Percentiles rank a stretch among this genome's conserved stretches.
phyloP scores from a whole-genome alignment of 768 basidiomycete species.

The Clitopilus passeckerianus region DNA sequence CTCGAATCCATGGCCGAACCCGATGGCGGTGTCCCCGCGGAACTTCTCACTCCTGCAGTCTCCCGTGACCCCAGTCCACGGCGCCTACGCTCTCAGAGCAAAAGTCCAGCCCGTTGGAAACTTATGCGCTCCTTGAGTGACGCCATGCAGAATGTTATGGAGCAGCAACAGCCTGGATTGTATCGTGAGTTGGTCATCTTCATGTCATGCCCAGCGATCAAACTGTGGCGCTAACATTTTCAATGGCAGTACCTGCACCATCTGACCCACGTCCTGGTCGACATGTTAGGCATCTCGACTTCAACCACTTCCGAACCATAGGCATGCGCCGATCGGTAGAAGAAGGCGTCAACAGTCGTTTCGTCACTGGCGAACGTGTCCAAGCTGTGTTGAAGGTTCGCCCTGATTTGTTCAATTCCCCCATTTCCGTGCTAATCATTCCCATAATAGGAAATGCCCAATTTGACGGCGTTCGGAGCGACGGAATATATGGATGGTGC shows the following conservation, averaged over 20 bases:
- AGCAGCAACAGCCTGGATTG: slow-evolving; percentile 57
- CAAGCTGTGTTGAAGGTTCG: slow-evolving; percentile 71
- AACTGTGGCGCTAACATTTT: slow-evolving; percentile 1
- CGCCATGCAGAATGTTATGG: slow-evolving; percentile 69
- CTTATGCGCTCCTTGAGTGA: slow-evolving; percentile 75
- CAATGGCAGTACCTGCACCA: slow-evolving; percentile 53
- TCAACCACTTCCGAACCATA: slow-evolving; percentile 96
- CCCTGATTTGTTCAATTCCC: slow-evolving; percentile 6
- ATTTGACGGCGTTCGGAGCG: slow-evolving; percentile 83
- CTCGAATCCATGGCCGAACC: slow-evolving; percentile 55
- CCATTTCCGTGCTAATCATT: slow-evolving; percentile 6
- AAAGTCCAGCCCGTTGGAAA: slow-evolving; percentile 82
- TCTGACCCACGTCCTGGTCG: slow-evolving; percentile 72
- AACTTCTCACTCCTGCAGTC: slow-evolving; percentile 72
- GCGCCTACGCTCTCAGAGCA: slow-evolving; percentile 69
- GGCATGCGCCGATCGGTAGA: slow-evolving; percentile 92
- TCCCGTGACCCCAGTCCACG: slow-evolving; percentile 83
- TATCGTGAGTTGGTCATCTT: slow-evolving; percentile 50
- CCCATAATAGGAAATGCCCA: slow-evolving; percentile 73
- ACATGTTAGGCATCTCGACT: slow-evolving; percentile 84
- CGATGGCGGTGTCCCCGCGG: slow-evolving; percentile 66
- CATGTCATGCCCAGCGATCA: slow-evolving; percentile 1
- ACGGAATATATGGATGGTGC: slow-evolving; percentile 99
- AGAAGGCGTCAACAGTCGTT: slow-evolving; percentile 84
- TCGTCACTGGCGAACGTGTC: slow-evolving; percentile 88